These are phyloP conservation scores for Xylona heveae DNA, from an alignment of 495 filamentous ascomycete genomes.

Conservation along the genomic window DNA sequence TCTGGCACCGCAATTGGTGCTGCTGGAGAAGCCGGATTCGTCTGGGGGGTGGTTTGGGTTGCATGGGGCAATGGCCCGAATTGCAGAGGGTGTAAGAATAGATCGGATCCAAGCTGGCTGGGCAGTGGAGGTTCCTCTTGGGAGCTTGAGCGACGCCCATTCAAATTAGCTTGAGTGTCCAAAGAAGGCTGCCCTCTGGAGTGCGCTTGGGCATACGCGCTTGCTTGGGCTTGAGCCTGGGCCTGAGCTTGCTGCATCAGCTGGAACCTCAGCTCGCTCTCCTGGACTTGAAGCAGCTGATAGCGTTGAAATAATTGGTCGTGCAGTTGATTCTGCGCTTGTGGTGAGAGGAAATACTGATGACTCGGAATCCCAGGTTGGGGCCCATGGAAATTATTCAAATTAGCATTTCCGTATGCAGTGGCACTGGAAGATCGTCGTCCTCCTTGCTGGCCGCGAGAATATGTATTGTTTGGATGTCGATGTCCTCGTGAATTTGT, in stretches of 20 bases:
- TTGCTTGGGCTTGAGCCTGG: constrained; percentile 29
- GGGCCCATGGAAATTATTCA: background rate
- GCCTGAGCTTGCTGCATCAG: constrained; percentile 30
- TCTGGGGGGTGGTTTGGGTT: constrained; percentile 24
- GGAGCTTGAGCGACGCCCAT: constrained; percentile 6
- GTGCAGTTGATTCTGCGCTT: constrained; percentile 29
- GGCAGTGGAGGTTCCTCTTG: constrained; percentile 25
- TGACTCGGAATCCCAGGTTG: constrained; percentile 13
- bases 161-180: constrained; percentile 13
- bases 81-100: constrained; percentile 26
- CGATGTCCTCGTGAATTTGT: constrained; percentile 29
- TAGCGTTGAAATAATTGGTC: constrained; percentile 41
- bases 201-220: constrained; percentile 15
- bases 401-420: constrained; percentile 1
- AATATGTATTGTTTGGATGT: constrained; percentile 24
- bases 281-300: constrained; percentile 41
- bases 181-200: constrained; percentile 6
- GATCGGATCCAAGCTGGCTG: constrained; percentile 21
- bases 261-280: constrained; percentile 33
- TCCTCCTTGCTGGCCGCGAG: constrained; percentile 18
- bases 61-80: constrained; percentile 20
- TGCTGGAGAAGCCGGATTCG: constrained; percentile 44
- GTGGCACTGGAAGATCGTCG: constrained; percentile 9
- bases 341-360: constrained; percentile 25
- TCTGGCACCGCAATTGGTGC: constrained; percentile 29